Base-by-base conservation (phyloP, 2,329 filamentous ascomycete genomes). In the Ilyonectria robusta region DNA sequence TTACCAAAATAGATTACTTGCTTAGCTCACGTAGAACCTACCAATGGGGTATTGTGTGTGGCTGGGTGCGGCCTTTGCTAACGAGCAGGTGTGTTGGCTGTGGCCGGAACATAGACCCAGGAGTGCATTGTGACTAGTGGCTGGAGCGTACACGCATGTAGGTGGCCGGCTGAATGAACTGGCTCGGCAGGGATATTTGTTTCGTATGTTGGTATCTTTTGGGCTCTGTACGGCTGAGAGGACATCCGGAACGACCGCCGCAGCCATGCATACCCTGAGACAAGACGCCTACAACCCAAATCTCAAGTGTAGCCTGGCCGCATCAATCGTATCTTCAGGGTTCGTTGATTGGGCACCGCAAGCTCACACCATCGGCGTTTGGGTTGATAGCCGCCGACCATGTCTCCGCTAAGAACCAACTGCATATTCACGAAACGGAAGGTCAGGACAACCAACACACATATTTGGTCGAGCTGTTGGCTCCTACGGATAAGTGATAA, bases 261-360 rank as follows among this genome's bases (percentile, higher is more conserved):
- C 50, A 35, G 50, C 50, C 50, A 53, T 33, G 50, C 50, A 35
- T 53, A 23, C 50, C 29, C 3, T n/a, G 50, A 53, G 31, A 53
- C 50, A 35, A 35, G 29, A 6, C 4, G 33, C 5, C 10, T 21
- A 21, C 29, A 53, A n/a, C n/a, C 5, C 17, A 13, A 17, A 51
- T 8, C 6, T 6, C 40, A n/a, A 8, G 50, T 8, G 10, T n/a
- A 53, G 50, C 29, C 48, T 53, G n/a, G n/a, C 17, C n/a, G 50
- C 19, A 21, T 19, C 31, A 7, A 19, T 6, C 9, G n/a, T 21
- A 9, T 19, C 6, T 15, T 37, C 13, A 31, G n/a, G 6, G 21
- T 15, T 11, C 19, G n/a, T 11, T 53, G 50, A 53, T 53, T 53
- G 31, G 50, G n/a, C 4, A 21, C n/a, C 35, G 50, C 6, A 8